Percentiles rank a stretch among this genome's conserved stretches.
Evolutionary conservation across 371 early-diverging fungal genomes (phyloP).

Genomic region (Catenaria anguillulae): DNA sequence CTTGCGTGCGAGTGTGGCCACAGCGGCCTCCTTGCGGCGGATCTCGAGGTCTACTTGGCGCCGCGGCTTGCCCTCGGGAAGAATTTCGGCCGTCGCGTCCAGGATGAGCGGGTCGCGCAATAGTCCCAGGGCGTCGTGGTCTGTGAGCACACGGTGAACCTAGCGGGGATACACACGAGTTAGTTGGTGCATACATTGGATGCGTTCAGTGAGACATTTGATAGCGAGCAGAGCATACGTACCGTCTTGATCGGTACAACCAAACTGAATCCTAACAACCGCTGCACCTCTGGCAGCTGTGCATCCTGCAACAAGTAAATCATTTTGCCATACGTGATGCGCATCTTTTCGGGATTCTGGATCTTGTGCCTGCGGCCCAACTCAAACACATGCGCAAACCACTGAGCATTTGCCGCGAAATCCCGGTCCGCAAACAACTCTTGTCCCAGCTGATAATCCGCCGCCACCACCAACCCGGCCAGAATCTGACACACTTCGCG

Average conservation of each 20-base stretch:
- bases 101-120: constrained; percentile 63
- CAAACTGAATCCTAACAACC: constrained; percentile 64
- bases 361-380: constrained; percentile 92
- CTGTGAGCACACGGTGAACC: constrained; percentile 39
- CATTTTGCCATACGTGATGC: constrained; percentile 83
- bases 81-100: constrained; percentile 79
- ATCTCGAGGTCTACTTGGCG: constrained; percentile 69
- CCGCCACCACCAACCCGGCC: constrained; percentile 68
- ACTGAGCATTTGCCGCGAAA: constrained; percentile 63
- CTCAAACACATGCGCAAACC: constrained; percentile 56
- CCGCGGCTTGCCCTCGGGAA: constrained; percentile 59
- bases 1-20: constrained; percentile 63
- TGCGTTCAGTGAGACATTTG: no score
- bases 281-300: constrained; percentile 67
- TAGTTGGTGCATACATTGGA: no score
- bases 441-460: constrained; percentile 74
- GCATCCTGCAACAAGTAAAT: constrained; percentile 84
- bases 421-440: constrained; percentile 63
- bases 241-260: constrained; percentile 79
- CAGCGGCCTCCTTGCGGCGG: constrained; percentile 74
- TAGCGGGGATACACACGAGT: no score
- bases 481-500: constrained; percentile 85
- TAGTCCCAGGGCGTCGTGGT: constrained; percentile 42
- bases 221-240: no score
- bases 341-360: constrained; percentile 96